Evolutionary conservation across 2,329 filamentous ascomycete species (phyloP), one percentile per base, ranked within the genome.

Genomic region (Calonectria ilicicola): DNA sequence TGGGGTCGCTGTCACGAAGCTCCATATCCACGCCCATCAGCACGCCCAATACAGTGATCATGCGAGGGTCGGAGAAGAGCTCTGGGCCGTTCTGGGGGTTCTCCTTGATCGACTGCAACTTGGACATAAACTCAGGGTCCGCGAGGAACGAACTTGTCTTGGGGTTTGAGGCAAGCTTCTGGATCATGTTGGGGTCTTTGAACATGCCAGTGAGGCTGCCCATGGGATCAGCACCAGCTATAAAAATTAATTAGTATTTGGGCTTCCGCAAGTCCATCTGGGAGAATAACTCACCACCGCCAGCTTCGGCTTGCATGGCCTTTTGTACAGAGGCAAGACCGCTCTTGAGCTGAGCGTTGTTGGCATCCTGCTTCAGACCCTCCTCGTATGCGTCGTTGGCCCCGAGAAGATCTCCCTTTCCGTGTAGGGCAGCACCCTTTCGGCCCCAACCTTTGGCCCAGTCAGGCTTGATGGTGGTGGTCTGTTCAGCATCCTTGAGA

Each of bases 391-490:
- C 95, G 80, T 98, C 95, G 75, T 93, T 91, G 40, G 97, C 95
- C 60, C 91, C 94, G 63, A 97, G 88, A 26, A 98, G 89, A 83
- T 99, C 95, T 65, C 96, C 95, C 72, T 93, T 88, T 56, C 97
- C 97, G 84, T 98, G 97, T 40, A 96, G 89, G 69, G 97, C 97
- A 75, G 95, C 93, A 77, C 96, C 97, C 85, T 98, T 98, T 73
- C 97, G 93, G 72, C 94, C 93, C 93, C 95, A 98, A 77, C 97
- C 97, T 87, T 98, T 98, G 72, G 95, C 92, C 97, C 97, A 99
- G 88, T 98, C 97, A 15, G 96, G 94, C 89, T 99, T 98, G 84
- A 99, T 88, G 85, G 98, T 91, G 68, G 94, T 97, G 3, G 95
- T 97, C 90, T 98, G 98, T 82, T 93, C 93, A 70, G 97, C 97